Conservation (phyloP, 23 red algal species). For the Gracilaria domingensis region DNA sequence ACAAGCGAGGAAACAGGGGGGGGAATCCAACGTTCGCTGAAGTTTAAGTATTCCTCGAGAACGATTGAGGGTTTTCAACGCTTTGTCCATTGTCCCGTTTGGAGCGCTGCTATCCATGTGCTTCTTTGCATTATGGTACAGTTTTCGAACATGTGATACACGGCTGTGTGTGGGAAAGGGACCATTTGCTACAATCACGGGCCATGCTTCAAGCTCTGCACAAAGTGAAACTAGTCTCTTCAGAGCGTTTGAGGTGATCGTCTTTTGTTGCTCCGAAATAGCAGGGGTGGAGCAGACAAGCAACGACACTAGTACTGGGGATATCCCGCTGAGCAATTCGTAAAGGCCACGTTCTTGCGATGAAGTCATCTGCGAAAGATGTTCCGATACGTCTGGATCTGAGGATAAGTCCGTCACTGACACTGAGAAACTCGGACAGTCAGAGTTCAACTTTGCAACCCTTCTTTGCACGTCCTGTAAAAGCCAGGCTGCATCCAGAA, state of each 20-base stretch:
- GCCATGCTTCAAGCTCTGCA: constrained; percentile 9
- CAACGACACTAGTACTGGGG: constrained; percentile 24
- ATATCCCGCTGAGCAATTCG: constrained; percentile 50
- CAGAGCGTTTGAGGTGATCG: constrained; percentile 21
- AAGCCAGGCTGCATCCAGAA: constrained; percentile 50
- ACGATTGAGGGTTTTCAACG: constrained; percentile 15
- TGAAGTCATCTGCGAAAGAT: constrained; percentile 39
- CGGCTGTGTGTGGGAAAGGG: constrained; percentile 22
- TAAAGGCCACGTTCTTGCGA: constrained; percentile 40
- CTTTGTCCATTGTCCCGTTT: not conserved
- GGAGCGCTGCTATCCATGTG: not conserved
- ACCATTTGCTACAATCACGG: constrained; percentile 47
- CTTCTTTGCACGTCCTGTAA: constrained; percentile 48
- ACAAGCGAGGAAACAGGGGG: constrained; percentile 13
- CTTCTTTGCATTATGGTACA: constrained; percentile 34
- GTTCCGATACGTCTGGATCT: constrained; percentile 1
- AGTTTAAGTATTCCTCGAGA: constrained; percentile 45
- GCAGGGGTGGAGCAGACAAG: not conserved
- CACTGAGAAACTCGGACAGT: constrained; percentile 9
- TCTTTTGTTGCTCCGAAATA: not conserved
- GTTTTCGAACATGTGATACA: constrained; percentile 16
- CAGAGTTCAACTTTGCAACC: not conserved
- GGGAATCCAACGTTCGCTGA: not conserved
- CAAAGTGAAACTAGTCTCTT: constrained; percentile 39
- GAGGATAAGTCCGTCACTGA: constrained; percentile 20